Conservation (phyloP, 1,139 yeast species). For the Sugiyamaella neomexicana region DNA sequence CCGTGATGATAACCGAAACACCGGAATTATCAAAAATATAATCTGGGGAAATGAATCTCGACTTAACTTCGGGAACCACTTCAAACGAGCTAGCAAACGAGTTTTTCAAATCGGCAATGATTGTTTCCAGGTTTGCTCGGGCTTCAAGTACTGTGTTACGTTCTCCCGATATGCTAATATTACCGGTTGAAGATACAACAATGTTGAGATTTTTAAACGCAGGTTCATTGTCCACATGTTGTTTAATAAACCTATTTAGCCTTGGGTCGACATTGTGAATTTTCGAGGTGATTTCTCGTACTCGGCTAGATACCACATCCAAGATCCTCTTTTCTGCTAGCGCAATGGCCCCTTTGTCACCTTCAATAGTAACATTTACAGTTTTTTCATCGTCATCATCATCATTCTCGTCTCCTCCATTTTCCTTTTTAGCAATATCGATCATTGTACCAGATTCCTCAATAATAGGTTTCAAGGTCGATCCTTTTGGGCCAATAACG, state of each 20-base stretch:
- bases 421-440: conserved; percentile 59
- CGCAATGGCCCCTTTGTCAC: conserved; percentile 82
- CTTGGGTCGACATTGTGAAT: conserved; percentile 44
- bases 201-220: conserved; percentile 40
- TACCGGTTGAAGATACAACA: conserved; percentile 37
- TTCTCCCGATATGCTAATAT: conserved; percentile 57
- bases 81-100: conserved; percentile 43
- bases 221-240: conserved; percentile 19
- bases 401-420: conserved; percentile 34
- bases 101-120: conserved; percentile 45
- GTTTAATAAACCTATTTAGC: conserved; percentile 36
- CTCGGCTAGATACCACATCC: conserved; percentile 74
- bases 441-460: conserved; percentile 70
- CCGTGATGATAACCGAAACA: conserved; percentile 63
- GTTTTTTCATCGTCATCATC: conserved; percentile 54
- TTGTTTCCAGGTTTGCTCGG: conserved; percentile 48
- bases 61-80: conserved; percentile 53
- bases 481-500: conserved; percentile 89
- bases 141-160: conserved; percentile 59
- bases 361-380: conserved; percentile 66
- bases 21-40: conserved; percentile 54
- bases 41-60: conserved; percentile 47
- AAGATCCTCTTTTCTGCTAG: conserved; percentile 70
- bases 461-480: conserved; percentile 74
- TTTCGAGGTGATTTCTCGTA: conserved; percentile 35